A percentile compares a stretch with the other conserved stretches of the same genome.
These are phyloP conservation scores for Boletus fagicola DNA, from an alignment of 768 basidiomycete species.

Conservation along the genomic window DNA sequence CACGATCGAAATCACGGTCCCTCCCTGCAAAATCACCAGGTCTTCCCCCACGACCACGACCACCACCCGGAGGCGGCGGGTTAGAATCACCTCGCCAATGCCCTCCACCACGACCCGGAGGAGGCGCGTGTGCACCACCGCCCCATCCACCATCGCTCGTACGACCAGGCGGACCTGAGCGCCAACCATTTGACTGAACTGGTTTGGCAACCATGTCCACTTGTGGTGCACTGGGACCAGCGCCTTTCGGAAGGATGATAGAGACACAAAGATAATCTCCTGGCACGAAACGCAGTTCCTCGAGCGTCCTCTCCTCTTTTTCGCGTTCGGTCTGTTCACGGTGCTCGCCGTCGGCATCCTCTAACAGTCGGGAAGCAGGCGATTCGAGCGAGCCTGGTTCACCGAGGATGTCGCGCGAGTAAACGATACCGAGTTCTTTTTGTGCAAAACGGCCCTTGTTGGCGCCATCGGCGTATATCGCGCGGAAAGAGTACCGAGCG, in stretches of 20 bases:
- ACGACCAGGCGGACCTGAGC: conserved; percentile 35
- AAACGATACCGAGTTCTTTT: conserved; percentile 80
- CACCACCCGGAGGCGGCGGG: conserved; percentile 39
- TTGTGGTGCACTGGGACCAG: conserved; percentile 41
- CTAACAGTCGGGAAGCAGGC: conserved; percentile 59
- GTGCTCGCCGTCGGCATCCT: conserved; percentile 42
- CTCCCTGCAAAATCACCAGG: conserved; percentile 34
- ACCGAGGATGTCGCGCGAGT: conserved; percentile 81
- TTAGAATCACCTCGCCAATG: conserved; percentile 77
- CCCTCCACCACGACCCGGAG: conserved; percentile 54
- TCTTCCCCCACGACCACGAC: conserved; percentile 44
- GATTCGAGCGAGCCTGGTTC: conserved; percentile 64
- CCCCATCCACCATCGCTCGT: conserved; percentile 52
- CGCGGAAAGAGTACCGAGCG: conserved; percentile 77
- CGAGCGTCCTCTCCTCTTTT: conserved; percentile 68
- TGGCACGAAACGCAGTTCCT: conserved; percentile 76
- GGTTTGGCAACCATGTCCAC: conserved; percentile 42
- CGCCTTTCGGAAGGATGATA: conserved; percentile 72
- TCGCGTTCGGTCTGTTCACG: conserved; percentile 42
- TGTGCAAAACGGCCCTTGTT: conserved; percentile 68
- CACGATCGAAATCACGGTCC: conserved; percentile 38
- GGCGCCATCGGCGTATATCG: conserved; percentile 72
- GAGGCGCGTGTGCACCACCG: conserved; percentile 36
- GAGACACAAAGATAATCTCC: conserved; percentile 77
- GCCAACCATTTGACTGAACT: conserved; percentile 37